Conservation (phyloP, 2,329 filamentous ascomycete species). For the Talaromyces islandicus region DNA sequence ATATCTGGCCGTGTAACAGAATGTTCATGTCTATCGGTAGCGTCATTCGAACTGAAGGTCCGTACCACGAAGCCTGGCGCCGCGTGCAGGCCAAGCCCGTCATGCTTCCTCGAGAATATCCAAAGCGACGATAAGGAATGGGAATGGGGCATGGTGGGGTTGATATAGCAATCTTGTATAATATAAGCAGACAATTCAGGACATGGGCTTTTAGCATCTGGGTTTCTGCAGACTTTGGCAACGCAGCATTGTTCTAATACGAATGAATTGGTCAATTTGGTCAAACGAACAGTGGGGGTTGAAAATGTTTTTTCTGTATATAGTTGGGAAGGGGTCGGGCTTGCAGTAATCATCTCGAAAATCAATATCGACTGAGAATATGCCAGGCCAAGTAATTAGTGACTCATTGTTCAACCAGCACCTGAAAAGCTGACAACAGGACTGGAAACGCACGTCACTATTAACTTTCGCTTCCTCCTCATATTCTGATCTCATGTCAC, state of each 20-base stretch:
- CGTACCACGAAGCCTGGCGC: slow-evolving; percentile 69
- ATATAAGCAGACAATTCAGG: background rate
- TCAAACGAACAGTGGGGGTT: background rate
- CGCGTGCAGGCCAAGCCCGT: slow-evolving; percentile 69
- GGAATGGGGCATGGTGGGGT: background rate
- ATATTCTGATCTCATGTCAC: background rate
- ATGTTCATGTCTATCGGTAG: slow-evolving; percentile 99
- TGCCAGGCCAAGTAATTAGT: background rate
- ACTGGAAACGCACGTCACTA: background rate
- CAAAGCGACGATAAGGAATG: slow-evolving; percentile 25
- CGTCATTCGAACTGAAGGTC: slow-evolving; percentile 87
- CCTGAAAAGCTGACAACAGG: too few relatives aligned
- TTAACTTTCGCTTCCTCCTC: background rate
- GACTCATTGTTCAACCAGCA: background rate
- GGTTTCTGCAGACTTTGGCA: background rate
- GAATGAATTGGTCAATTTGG: background rate
- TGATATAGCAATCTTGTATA: slow-evolving; percentile 2
- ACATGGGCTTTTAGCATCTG: background rate
- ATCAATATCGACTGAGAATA: background rate
- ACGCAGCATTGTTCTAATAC: background rate
- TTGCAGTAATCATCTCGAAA: background rate
- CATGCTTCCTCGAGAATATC: slow-evolving; percentile 50
- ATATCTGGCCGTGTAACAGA: slow-evolving; percentile 28
- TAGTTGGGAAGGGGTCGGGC: background rate
- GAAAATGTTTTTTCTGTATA: background rate